Conservation (phyloP, 257 asterid genomes). For the Capsicum pubescens region DNA sequence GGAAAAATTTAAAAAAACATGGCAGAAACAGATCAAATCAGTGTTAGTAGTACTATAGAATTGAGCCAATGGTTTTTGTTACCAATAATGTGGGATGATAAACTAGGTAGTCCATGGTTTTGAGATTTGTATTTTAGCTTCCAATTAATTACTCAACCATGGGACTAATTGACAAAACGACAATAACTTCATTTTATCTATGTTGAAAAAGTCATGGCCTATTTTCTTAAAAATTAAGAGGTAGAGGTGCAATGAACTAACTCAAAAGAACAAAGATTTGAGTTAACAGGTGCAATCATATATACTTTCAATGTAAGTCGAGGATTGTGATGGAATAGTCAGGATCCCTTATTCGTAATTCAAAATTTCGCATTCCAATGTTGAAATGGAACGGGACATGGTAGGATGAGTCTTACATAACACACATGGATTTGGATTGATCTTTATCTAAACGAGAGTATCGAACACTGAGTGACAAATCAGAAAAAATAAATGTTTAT, state of each 20-base stretch:
- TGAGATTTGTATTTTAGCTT: conserved; percentile 21
- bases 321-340: neutral
- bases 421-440: neutral
- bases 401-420: neutral
- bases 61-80: conserved; percentile 20
- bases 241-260: conserved; percentile 8
- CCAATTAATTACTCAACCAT: neutral
- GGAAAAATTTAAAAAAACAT: neutral
- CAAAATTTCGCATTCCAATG: neutral
- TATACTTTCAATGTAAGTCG: no score
- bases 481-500: rapidly evolving
- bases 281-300: neutral
- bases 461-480: neutral
- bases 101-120: conserved; percentile 23
- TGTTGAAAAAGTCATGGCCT: no score
- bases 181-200: neutral
- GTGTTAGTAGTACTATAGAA: neutral
- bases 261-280: neutral
- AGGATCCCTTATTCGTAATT: neutral
- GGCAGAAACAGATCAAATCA: conserved; percentile 11
- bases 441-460: neutral
- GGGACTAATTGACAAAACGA: neutral
- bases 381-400: neutral
- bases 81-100: conserved; percentile 18
- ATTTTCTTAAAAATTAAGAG: neutral